Base-by-base conservation (phyloP, 2,329 filamentous ascomycete genomes). In the Teratosphaeria zuluensis region DNA sequence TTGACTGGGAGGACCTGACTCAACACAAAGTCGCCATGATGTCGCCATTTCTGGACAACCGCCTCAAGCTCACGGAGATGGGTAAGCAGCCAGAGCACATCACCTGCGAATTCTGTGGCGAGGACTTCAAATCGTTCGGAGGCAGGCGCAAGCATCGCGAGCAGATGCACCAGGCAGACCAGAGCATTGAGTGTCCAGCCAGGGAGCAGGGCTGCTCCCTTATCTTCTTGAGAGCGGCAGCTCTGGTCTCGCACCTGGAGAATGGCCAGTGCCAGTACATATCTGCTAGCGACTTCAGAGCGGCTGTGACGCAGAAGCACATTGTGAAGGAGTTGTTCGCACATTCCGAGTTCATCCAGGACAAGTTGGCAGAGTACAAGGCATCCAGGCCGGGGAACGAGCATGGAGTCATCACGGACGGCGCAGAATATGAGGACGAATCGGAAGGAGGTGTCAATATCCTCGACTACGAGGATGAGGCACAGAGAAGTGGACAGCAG, bases 181-280 rank as follows among this genome's bases (percentile, higher is more conserved):
- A 83, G 60, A 71, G 77, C 48, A 71, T 85, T 53, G 63, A 67
- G 3, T 86, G 83, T 65, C 68, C 74, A 3, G 54, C 57, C 9
- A 51, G 54, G n/a, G 56, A 46, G 33, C 28, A 58, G 24, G 84
- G 82, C 61, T 86, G 83, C 65, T 63, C 69, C 4, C 60, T 65
- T 9, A 66, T 72, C 2, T 85, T 83, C 68, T 71, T 69, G 12
- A 74, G 74, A 9, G 81, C 81, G 0, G 70, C 74, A 6, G 71
- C 73, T 4, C 69, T 84, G 46, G 77, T 84, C 58, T 70, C 71
- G 16, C 83, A 86, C 63, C 75, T 85, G 21, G 82, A 85, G 64
- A 72, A 74, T 9, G 77, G 77, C 21, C 68, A 78, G 38, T 86
- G 83, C 65, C 54, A 62, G 0, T 69, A 68, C 2, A 79, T 84